phyloP scores from a whole-genome alignment of 2,329 filamentous ascomycete genomes.

The Ophiostoma populinum region DNA sequence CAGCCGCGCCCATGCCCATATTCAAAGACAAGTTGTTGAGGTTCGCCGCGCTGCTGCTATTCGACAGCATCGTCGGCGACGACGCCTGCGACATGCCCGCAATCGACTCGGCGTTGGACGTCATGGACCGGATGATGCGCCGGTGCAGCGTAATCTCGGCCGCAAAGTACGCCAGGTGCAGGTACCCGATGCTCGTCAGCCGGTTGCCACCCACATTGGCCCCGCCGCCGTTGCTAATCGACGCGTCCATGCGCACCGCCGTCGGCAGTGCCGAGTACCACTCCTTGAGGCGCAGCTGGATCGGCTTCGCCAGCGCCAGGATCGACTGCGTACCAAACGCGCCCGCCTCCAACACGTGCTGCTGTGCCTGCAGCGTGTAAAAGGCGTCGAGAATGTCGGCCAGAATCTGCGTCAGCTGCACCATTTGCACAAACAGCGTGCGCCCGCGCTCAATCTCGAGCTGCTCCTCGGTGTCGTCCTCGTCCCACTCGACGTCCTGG shows the following conservation, averaged over 20 bases:
- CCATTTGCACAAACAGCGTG: conserved; percentile 57
- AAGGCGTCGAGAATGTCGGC: conserved; percentile 70
- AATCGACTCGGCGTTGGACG: conserved; percentile 23
- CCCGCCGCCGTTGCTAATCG: conserved; percentile 22
- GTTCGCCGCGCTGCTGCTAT: conserved; percentile 14
- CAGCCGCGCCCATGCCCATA: conserved; percentile 10
- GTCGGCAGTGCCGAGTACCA: conserved; percentile 60
- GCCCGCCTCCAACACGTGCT: conserved; percentile 47
- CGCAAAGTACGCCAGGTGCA: conserved; percentile 85
- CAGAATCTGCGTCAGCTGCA: conserved; percentile 57
- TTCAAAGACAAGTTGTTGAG: conserved; percentile 2
- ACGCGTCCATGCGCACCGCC: conserved; percentile 47
- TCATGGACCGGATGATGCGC: conserved; percentile 71
- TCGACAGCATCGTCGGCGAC: conserved; percentile 7
- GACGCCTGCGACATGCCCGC: conserved; percentile 14
- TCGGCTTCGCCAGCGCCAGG: conserved; percentile 59
- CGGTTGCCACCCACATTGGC: conserved; percentile 24
- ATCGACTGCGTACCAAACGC: conserved; percentile 55
- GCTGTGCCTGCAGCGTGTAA: conserved; percentile 63
- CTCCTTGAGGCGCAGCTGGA: conserved; percentile 67
- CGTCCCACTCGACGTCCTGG: conserved; percentile 51
- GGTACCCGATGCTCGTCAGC: conserved; percentile 50
- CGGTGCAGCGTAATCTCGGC: conserved; percentile 88
- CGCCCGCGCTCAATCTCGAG: conserved; percentile 50
- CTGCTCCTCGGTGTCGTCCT: conserved; percentile 42